Conservation (phyloP, 352 stramenopile species). For the Globisporangium nunn region DNA sequence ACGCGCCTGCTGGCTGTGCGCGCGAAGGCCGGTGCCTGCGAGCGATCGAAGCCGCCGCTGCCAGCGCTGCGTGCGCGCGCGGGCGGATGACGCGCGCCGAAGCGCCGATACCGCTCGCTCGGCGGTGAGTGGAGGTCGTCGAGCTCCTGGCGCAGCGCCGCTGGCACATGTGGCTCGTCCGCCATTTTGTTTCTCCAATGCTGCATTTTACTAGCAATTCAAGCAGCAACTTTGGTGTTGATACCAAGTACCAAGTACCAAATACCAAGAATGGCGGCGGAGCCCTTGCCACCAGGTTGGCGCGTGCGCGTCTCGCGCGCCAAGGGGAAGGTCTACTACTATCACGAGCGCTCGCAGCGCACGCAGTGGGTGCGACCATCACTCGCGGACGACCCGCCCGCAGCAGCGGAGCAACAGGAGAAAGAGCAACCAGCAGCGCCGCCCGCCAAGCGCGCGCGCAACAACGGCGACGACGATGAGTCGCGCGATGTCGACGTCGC, state of each 20-base stretch:
- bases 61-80: background rate
- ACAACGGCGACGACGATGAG: constrained; percentile 1
- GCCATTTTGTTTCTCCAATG: background rate
- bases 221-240: background rate
- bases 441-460: constrained; percentile 21
- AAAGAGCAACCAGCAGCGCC: background rate
- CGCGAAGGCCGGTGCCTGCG: background rate
- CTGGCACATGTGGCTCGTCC: background rate
- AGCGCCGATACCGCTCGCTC: background rate
- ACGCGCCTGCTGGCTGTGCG: background rate
- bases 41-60: background rate
- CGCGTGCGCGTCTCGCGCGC: constrained; percentile 58
- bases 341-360: constrained; percentile 34
- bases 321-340: constrained; percentile 70
- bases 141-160: background rate
- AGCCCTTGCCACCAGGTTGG: constrained; percentile 39
- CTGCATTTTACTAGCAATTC: background rate
- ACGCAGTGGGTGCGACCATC: constrained; percentile 58
- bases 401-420: constrained; percentile 3
- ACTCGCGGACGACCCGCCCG: background rate
- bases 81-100: background rate
- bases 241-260: background rate
- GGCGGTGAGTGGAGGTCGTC: background rate
- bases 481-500: background rate
- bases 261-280: constrained; percentile 2